A percentile compares a stretch with the other conserved stretches of the same genome.
Evolutionary conservation across 1,139 yeast species (phyloP).

Genomic region (Candida glucosophila): DNA sequence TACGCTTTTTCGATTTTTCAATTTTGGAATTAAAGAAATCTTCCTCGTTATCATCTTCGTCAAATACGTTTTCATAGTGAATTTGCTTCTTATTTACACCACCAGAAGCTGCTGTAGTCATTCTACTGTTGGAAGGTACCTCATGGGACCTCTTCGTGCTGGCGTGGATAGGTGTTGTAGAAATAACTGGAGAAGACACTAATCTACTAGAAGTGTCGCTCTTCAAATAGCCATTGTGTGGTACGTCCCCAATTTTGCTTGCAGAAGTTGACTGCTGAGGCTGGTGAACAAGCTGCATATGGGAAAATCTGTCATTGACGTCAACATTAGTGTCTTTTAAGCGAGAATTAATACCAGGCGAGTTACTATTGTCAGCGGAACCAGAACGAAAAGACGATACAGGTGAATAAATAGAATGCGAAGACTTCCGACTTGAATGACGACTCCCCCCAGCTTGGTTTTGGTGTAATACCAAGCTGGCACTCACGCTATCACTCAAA

Average conservation of each 20-base stretch:
- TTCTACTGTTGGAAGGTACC: conserved; percentile 14
- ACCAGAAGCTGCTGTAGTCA: conserved; percentile 31
- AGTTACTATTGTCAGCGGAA: conserved; percentile 26
- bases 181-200: conserved; percentile 11
- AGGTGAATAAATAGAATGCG: conserved; percentile 24
- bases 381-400: conserved; percentile 26
- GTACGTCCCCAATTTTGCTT: no score
- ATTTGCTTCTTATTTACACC: conserved; percentile 19
- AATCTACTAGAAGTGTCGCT: conserved; percentile 9
- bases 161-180: conserved; percentile 15
- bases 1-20: no score
- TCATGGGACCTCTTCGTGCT: conserved; percentile 15
- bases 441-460: conserved; percentile 9
- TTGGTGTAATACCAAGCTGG: conserved; percentile 27
- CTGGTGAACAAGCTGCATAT: neutral
- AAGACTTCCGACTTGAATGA: conserved; percentile 25
- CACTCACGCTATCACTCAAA: conserved; percentile 44
- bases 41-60: conserved; percentile 43
- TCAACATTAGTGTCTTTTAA: conserved; percentile 27
- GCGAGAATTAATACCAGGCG: conserved; percentile 37
- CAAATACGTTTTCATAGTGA: conserved; percentile 43
- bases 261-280: conserved; percentile 1
- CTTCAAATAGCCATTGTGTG: conserved; percentile 3
- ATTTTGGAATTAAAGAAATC: conserved; percentile 17
- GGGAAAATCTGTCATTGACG: conserved; percentile 14